Evolutionary conservation across 176 grass and related monocot genomes (phyloP).

Genomic region (Juncus inflexus): DNA sequence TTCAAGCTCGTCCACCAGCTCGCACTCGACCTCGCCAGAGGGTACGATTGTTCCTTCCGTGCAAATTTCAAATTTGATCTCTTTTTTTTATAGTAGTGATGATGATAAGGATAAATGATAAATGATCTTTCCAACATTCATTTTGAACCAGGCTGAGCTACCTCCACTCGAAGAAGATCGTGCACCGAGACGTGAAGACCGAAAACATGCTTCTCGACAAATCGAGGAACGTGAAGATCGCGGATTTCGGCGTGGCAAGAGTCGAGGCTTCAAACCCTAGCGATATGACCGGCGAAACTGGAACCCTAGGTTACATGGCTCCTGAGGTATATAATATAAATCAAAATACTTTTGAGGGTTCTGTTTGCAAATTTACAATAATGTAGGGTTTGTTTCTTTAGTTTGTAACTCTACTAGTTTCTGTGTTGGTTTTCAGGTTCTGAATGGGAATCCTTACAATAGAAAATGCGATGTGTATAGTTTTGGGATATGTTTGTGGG

Average conservation of each 20-base stretch:
- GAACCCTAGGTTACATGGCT: slow-evolving; percentile 99
- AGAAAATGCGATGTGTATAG: slow-evolving; percentile 99
- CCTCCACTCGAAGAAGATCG: slow-evolving; percentile 96
- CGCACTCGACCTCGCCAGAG: slow-evolving; percentile 84
- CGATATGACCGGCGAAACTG: slow-evolving; percentile 99
- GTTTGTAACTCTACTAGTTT: not conserved
- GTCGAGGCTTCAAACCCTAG: slow-evolving; percentile 97
- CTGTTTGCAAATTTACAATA: not conserved
- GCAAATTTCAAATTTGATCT: slow-evolving; percentile 6
- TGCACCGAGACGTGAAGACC: slow-evolving; percentile 96
- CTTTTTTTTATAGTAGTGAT: not conserved
- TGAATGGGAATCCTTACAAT: slow-evolving; percentile 91
- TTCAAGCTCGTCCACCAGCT: slow-evolving; percentile 94
- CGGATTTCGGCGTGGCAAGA: slow-evolving; percentile 98
- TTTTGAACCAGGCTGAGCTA: slow-evolving; percentile 65
- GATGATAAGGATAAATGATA: no score
- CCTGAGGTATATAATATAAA: slow-evolving; percentile 63
- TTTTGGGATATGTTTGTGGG: slow-evolving; percentile 96
- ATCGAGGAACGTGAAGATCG: slow-evolving; percentile 89
- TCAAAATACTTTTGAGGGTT: slow-evolving; percentile 1
- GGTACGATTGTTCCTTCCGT: slow-evolving; percentile 34
- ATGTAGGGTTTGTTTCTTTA: not conserved
- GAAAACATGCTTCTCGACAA: slow-evolving; percentile 99
- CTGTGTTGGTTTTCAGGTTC: slow-evolving; percentile 54
- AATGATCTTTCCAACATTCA: not conserved